Base-by-base conservation (phyloP, 169 alveolate species). In the Eimeria nieschulzi region DNA sequence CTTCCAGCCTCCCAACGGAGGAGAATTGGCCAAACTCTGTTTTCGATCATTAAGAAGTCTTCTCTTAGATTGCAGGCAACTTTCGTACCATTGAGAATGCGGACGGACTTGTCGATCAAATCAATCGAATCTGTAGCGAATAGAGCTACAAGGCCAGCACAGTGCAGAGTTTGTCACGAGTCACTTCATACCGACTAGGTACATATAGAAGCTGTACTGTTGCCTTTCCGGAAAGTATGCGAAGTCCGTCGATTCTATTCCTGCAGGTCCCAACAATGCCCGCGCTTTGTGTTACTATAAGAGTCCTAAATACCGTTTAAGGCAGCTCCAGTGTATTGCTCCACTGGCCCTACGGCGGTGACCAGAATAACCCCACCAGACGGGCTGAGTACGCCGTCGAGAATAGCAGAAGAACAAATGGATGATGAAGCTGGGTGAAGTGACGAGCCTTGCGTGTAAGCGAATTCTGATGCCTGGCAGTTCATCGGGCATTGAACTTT, bases 351-450 rank as follows among this genome's bases (percentile, higher is more conserved):
- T 33, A 92, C 94, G 19, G 93, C 87, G 6, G 96, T 92, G 39
- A 94, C 21, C 56, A 94, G 95, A 26, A 94, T 54, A 25, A 90
- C 95, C 71, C 96, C 96, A 25, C 99, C 98, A 39, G 96, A 80
- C 13, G 97, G 97, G 15, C 96, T 83, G 66, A 97, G 70, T 9
- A 96, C 96, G 17, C 98, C 98, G 90, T 97, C 99, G 72, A 91
- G 95, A 33, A 97, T 90, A 19, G 98, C 98, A 7, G 99, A 92
- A 46, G 97, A 95, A 86, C 98, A 97, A 39, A 97, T 96, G 12
- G 99, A 96, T 0, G 98, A 90, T 15, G 97, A 92, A 17, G 98
- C 93, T 17, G 98, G 95, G 87, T 95, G 96, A 54, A 95, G 86
- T 21, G 95, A 85, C 55, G 95, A 79, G 68, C 96, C 96, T 56